A percentile compares a stretch with the other conserved stretches of the same genome.
These are phyloP conservation scores for Chlorella vulgaris DNA, from an alignment of 139 green algal genomes.

Conservation along the genomic window DNA sequence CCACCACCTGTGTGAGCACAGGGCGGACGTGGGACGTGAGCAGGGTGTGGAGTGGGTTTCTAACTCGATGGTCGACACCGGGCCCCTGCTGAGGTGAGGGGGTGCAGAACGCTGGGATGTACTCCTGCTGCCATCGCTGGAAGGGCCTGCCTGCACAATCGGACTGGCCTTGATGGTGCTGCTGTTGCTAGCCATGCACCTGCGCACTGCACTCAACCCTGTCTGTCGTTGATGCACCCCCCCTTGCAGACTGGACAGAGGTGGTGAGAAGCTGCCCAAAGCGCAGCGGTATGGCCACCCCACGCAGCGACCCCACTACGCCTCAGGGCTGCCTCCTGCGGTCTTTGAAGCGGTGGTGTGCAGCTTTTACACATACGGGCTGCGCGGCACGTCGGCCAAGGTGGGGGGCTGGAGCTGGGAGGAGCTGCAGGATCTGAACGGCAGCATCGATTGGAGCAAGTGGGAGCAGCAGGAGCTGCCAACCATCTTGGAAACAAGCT, in stretches of 20 bases:
- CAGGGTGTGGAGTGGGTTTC: conserved; percentile 20
- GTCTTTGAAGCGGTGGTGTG: conserved; percentile 56
- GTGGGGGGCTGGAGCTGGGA: conserved; percentile 61
- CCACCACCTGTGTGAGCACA: background rate
- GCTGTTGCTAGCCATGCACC: too few species aligned
- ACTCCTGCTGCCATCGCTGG: too few species aligned
- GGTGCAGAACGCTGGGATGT: too few species aligned
- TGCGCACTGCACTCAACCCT: too few species aligned
- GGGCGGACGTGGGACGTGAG: conserved; percentile 44
- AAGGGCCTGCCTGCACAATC: too few species aligned
- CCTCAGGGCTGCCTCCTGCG: conserved; percentile 40
- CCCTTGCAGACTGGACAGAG: conserved; percentile 11
- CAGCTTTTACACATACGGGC: conserved; percentile 65
- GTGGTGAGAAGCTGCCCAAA: conserved; percentile 50
- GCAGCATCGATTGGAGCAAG: conserved; percentile 45
- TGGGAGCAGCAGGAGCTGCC: conserved; percentile 14
- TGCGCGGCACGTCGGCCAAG: conserved; percentile 51
- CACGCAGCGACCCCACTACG: conserved; percentile 41
- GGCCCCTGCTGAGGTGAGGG: conserved; percentile 58
- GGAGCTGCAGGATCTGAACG: conserved; percentile 59
- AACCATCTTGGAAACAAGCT: background rate
- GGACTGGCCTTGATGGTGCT: too few species aligned
- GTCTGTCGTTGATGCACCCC: background rate
- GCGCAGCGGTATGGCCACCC: conserved; percentile 56
- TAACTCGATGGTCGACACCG: conserved; percentile 46